Evolutionary conservation across 2,329 filamentous ascomycete species (phyloP).

Genomic region (Cryphonectria parasitica): DNA sequence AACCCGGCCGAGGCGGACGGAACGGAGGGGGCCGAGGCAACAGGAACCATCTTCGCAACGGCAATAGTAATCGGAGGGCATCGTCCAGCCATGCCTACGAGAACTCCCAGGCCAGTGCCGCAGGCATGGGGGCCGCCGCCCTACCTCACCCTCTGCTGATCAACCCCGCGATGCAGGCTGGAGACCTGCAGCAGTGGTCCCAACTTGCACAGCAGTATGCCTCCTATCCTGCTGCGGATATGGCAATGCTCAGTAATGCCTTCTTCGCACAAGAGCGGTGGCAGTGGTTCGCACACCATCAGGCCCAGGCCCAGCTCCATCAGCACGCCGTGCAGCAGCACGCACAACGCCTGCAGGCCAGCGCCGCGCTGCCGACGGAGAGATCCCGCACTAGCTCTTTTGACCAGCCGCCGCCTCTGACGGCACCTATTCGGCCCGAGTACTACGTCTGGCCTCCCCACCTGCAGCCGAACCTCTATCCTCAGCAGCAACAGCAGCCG

Average conservation of each 20-base stretch:
- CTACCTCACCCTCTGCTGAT: slow-evolving; percentile 18
- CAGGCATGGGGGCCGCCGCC: slow-evolving; percentile 43
- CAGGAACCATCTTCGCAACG: slow-evolving; percentile 50
- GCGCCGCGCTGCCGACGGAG: slow-evolving; percentile 45
- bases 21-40: slow-evolving; percentile 51
- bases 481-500: slow-evolving; percentile 42
- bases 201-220: slow-evolving; percentile 34
- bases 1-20: slow-evolving; percentile 53
- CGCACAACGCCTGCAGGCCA: slow-evolving; percentile 48
- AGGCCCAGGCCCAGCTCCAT: slow-evolving; percentile 50
- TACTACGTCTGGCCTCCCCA: slow-evolving; percentile 56
- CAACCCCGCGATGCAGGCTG: slow-evolving; percentile 23
- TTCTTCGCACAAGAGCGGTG: slow-evolving; percentile 50
- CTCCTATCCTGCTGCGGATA: slow-evolving; percentile 25
- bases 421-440: slow-evolving; percentile 61
- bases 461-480: slow-evolving; percentile 48
- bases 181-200: slow-evolving; percentile 38
- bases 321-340: slow-evolving; percentile 49
- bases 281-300: slow-evolving; percentile 53
- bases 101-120: slow-evolving; percentile 47
- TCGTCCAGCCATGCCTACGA: slow-evolving; percentile 60
- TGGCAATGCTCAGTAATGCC: slow-evolving; percentile 30
- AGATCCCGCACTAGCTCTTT: slow-evolving; percentile 66
- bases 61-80: slow-evolving; percentile 53
- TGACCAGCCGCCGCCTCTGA: slow-evolving; percentile 60